Conservation (phyloP, 2,329 filamentous ascomycete genomes). For the Diplodia scrobiculata region DNA sequence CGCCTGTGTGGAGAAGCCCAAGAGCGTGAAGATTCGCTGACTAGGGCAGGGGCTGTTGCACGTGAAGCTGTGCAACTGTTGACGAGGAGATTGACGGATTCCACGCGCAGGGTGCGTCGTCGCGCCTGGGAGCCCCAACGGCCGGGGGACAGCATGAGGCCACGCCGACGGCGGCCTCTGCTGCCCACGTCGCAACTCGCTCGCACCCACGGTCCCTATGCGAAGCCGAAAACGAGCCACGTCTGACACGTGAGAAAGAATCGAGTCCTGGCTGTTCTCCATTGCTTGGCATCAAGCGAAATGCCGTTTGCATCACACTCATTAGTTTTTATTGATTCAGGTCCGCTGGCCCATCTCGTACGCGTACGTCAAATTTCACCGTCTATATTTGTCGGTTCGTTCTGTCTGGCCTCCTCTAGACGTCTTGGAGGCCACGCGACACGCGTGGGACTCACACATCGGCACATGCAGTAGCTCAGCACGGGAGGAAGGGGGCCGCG, state of each 20-base stretch:
- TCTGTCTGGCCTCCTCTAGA: neutral
- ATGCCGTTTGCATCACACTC: conserved; percentile 24
- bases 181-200: neutral
- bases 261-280: conserved; percentile 17
- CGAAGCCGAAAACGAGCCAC: conserved; percentile 23
- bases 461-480: conserved; percentile 23
- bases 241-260: conserved; percentile 22
- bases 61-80: conserved; percentile 15
- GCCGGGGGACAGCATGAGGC: conserved; percentile 3
- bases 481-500: conserved; percentile 20
- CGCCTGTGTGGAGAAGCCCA: conserved; percentile 25
- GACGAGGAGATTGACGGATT: conserved; percentile 26
- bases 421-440: conserved; percentile 8
- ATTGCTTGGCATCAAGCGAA: conserved; percentile 27
- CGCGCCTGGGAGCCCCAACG: conserved; percentile 1
- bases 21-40: conserved; percentile 27
- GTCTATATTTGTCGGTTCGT: conserved; percentile 12
- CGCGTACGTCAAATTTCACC: conserved; percentile 21
- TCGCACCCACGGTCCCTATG: neutral
- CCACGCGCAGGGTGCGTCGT: conserved; percentile 17
- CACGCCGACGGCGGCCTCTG: conserved; percentile 8
- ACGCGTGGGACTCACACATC: conserved; percentile 6
- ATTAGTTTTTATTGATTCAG: conserved; percentile 24
- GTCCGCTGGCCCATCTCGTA: conserved; percentile 16
- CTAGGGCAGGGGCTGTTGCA: conserved; percentile 18